Conservation (phyloP, 306 rosid species). For the Cyamopsis tetragonoloba region DNA sequence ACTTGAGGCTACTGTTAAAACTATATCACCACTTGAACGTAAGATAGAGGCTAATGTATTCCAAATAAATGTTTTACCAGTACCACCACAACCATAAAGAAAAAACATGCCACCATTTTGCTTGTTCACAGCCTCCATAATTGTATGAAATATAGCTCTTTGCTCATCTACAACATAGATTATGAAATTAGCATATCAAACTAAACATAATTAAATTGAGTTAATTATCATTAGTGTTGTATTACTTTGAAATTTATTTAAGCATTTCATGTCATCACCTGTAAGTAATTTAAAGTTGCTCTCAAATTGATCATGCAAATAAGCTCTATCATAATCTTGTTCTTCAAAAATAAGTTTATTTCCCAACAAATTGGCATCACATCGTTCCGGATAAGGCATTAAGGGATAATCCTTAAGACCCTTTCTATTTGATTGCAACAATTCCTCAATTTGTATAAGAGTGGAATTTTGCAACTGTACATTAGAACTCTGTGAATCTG, state of each 20-base stretch:
- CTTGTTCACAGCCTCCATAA: not conserved
- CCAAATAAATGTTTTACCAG: conserved; percentile 12
- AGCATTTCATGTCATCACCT: not conserved
- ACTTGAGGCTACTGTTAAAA: conserved; percentile 8
- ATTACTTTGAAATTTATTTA: not conserved
- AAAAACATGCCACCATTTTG: conserved; percentile 1
- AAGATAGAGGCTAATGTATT: conserved; percentile 12
- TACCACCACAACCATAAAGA: not conserved
- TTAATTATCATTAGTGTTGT: not conserved
- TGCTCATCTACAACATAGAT: not conserved
- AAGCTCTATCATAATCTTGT: not conserved
- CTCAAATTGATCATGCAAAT: not conserved
- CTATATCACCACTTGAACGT: not conserved
- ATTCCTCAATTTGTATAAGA: not conserved
- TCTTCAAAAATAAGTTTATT: conserved; percentile 3
- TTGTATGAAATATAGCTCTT: conserved; percentile 4
- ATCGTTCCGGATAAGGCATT: conserved; percentile 1
- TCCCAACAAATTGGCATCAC: not conserved
- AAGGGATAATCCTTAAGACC: not conserved
- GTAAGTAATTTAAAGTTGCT: not conserved
- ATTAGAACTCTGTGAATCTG: no score
- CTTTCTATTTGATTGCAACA: not conserved
- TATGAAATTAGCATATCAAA: not conserved
- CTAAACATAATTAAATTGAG: not conserved
- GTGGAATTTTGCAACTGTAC: no score